Evolutionary conservation across 176 grass and related monocot species (phyloP), one percentile per base, ranked within the genome.

Genomic region (Oryza glaberrima): DNA sequence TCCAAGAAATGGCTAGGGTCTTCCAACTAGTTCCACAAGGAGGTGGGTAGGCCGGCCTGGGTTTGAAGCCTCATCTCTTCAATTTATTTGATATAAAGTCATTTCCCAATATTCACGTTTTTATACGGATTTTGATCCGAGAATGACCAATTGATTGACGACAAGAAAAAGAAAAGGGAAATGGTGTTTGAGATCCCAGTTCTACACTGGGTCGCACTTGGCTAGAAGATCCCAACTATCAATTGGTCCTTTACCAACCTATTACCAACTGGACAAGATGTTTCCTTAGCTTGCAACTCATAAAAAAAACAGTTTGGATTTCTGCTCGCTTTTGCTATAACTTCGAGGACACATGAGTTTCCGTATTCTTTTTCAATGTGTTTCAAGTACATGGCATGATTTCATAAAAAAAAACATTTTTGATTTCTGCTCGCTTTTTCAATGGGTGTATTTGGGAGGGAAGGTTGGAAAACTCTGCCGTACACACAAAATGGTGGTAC

Each of bases 271-370:
- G 17, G 10, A 19, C 17, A 81, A 36, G 30, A 41, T 41, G 40
- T 23, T 3, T 12, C 65, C 45, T 51, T 69, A 34, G 17, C 65
- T 70, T 54, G 65, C 45, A 58, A 73, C 38, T 28, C 9, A 44
- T 48, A 3, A 36, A 5, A 5, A 32, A 32, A 71, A 13, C 23
- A 28, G 9, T 30, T 70, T 25, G 20, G 10, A 6, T 75, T n/a
- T 51, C 74, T 76, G 19, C 41, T 82, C 60, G 9, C 56, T 65
- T 82, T 51, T 63, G 14, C 38, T 32, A 20, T 46, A 19, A 84
- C 35, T 35, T 7, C 41, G 41, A 76, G 26, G 70, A 36, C 36
- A 7, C 48, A 26, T 69, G 3, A 32, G 5, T 10, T 75, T 76
- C 3, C 43, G 32, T n/a, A 5, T 47, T 43, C 17, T 26, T 46